Evolutionary conservation across 2,329 filamentous ascomycete species (phyloP), one percentile per base, ranked within the genome.

Genomic region (Cytospora schulzeri): DNA sequence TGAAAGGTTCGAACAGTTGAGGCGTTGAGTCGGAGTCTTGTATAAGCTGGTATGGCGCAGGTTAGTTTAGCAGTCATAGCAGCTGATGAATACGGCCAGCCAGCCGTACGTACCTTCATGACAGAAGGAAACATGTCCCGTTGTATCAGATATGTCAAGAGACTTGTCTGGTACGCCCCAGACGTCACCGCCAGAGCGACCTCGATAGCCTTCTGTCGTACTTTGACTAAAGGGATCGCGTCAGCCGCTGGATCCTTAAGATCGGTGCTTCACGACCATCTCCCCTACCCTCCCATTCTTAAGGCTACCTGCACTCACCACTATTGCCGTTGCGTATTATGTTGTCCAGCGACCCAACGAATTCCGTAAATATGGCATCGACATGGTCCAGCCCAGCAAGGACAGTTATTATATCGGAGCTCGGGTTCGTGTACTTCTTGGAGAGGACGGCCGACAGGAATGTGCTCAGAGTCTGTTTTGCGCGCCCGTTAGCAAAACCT

Each of bases 111-210:
- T 75, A 95, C 92, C 87, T 96, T 97, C 87, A 97, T 97, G 61
- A 98, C 84, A 11, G 93, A 89, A 24, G 94, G 94, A 73, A 99
- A 99, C 41, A 98, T 83, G 74, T 99, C 95, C 69, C 92, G 85
- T 73, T 98, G 93, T 50, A 95, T 95, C 73, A 99, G 92, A 77
- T 98, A 99, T 1, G 93, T 96, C 62, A 97, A 84, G 26, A 99
- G 83, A 56, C 92, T 95, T 4, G 95, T 98, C 77, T 96, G 93
- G 76, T 97, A 98, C 63, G 93, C 93, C n/a, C 94, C 93, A 12
- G 93, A 92, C 8, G 92, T 91, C 63, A 97, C 88, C 17, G 93
- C 90, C 65, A 97, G 83, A 9, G 93, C 88, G 52, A 92, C 89
- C 70, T 91, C 85, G 33, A 97, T 85, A 9, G 93, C 94, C 74